A percentile compares a stretch with the other conserved stretches of the same genome.
These are phyloP conservation scores for Cercospora zeina DNA, from an alignment of 2,329 filamentous ascomycete species.

Conservation along the genomic window DNA sequence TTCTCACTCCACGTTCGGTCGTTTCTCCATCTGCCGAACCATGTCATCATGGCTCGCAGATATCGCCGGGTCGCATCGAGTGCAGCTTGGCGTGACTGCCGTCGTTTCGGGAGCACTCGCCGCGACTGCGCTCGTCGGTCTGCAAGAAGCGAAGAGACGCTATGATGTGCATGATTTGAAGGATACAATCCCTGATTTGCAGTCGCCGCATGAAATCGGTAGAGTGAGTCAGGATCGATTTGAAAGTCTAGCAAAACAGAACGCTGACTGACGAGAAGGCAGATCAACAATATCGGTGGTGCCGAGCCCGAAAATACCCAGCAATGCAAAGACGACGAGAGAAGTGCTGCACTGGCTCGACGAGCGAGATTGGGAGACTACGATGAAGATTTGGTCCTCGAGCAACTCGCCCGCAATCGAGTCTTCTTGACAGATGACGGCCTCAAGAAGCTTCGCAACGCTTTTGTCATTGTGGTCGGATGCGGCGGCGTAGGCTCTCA, in stretches of 20 bases:
- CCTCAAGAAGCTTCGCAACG: slow-evolving; percentile 71
- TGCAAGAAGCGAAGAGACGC: slow-evolving; percentile 57
- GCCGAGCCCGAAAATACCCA: slow-evolving; percentile 47
- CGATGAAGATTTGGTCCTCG: slow-evolving; percentile 73
- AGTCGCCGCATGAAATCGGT: slow-evolving; percentile 53
- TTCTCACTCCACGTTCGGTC: background rate
- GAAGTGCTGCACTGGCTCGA: slow-evolving; percentile 58
- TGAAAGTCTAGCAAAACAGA: background rate
- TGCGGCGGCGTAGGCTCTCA: slow-evolving; percentile 95
- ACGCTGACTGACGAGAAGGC: slow-evolving; percentile 44
- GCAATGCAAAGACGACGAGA: slow-evolving; percentile 57
- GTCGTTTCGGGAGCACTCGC: slow-evolving; percentile 55
- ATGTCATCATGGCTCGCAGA: slow-evolving; percentile 45
- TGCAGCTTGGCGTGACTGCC: slow-evolving; percentile 70
- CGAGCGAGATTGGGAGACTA: slow-evolving; percentile 64
- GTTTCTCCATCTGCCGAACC: background rate
- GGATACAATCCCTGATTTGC: slow-evolving; percentile 60
- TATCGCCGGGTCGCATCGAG: slow-evolving; percentile 49
- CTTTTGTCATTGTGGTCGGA: slow-evolving; percentile 87
- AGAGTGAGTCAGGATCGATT: slow-evolving; percentile 45
- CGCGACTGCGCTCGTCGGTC: slow-evolving; percentile 56
- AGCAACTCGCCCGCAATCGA: slow-evolving; percentile 89
- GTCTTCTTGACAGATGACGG: slow-evolving; percentile 86
- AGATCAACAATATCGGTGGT: slow-evolving; percentile 64
- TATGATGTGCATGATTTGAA: slow-evolving; percentile 60